Evolutionary conservation across 2,329 filamentous ascomycete species (phyloP).

Genomic region (Colletotrichum liriopes): DNA sequence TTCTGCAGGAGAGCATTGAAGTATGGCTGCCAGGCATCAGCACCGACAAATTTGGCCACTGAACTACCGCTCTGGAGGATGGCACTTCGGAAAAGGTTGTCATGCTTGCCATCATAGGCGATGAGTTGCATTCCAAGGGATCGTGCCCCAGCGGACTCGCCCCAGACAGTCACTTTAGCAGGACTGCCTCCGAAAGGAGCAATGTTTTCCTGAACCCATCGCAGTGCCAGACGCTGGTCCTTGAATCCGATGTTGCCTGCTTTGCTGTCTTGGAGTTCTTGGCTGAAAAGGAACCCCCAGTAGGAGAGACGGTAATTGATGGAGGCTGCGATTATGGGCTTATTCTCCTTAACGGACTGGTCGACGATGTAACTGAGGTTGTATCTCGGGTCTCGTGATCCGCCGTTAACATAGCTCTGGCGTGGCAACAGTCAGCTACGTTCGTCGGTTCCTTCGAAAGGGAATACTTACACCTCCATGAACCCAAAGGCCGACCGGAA

Average conservation of each 20-base stretch:
- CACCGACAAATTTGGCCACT: constrained; percentile 66
- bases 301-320: constrained; percentile 76
- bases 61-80: constrained; percentile 75
- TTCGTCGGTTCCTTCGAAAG: neutral
- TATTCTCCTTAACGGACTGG: constrained; percentile 57
- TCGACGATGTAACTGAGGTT: constrained; percentile 54
- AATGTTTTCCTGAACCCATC: constrained; percentile 78
- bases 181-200: constrained; percentile 77
- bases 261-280: constrained; percentile 68
- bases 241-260: constrained; percentile 72
- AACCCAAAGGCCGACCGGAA: constrained; percentile 73
- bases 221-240: constrained; percentile 72
- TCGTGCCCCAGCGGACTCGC: constrained; percentile 72
- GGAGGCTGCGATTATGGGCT: constrained; percentile 74
- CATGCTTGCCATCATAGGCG: constrained; percentile 73
- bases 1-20: constrained; percentile 41
- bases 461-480: constrained; percentile 62
- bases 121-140: constrained; percentile 75
- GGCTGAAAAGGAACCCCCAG: constrained; percentile 74
- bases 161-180: constrained; percentile 75
- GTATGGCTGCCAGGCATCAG: constrained; percentile 62
- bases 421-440: constrained; percentile 10
- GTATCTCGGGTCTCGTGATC: constrained; percentile 47
- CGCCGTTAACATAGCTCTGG: constrained; percentile 53
- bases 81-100: constrained; percentile 74